These are phyloP conservation scores for Penicillium antarcticum DNA, from an alignment of 495 filamentous ascomycete species.

Conservation along the genomic window DNA sequence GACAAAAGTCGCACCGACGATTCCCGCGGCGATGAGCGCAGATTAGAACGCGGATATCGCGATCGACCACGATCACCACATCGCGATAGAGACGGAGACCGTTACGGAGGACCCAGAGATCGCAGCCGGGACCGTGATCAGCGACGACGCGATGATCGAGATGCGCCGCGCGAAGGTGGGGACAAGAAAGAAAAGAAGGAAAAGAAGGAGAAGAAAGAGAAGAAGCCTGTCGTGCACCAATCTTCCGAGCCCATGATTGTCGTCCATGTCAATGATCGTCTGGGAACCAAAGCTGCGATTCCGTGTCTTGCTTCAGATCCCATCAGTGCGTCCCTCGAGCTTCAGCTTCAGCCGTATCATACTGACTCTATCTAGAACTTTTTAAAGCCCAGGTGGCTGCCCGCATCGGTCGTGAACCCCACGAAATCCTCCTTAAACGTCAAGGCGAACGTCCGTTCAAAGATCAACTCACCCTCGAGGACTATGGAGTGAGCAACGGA, in stretches of 20 bases:
- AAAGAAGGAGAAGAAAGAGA: constrained; percentile 40
- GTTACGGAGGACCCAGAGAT: constrained; percentile 21
- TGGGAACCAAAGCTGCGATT: constrained; percentile 87
- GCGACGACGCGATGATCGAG: constrained; percentile 24
- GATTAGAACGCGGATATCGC: constrained; percentile 56
- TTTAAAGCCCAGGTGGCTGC: constrained; percentile 91
- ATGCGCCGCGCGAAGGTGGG: constrained; percentile 24
- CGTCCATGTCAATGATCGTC: constrained; percentile 85
- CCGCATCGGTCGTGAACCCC: constrained; percentile 78
- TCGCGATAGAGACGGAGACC: constrained; percentile 24
- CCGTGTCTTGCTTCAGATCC: constrained; percentile 80
- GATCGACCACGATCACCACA: constrained; percentile 37
- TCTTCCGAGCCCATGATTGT: constrained; percentile 78
- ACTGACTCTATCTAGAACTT: constrained; percentile 42
- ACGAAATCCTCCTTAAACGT: constrained; percentile 87
- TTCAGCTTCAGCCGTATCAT: neutral
- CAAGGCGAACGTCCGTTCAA: constrained; percentile 92
- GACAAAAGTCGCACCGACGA: constrained; percentile 54
- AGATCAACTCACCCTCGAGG: constrained; percentile 77
- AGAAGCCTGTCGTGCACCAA: constrained; percentile 30
- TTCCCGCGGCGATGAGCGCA: constrained; percentile 40
- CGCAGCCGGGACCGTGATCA: constrained; percentile 22
- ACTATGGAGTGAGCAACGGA: constrained; percentile 87
- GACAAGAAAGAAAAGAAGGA: constrained; percentile 29
- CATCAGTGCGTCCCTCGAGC: constrained; percentile 48